phyloP scores from a whole-genome alignment of 257 asterid genomes.

The Parsonsia alboflavescens region DNA sequence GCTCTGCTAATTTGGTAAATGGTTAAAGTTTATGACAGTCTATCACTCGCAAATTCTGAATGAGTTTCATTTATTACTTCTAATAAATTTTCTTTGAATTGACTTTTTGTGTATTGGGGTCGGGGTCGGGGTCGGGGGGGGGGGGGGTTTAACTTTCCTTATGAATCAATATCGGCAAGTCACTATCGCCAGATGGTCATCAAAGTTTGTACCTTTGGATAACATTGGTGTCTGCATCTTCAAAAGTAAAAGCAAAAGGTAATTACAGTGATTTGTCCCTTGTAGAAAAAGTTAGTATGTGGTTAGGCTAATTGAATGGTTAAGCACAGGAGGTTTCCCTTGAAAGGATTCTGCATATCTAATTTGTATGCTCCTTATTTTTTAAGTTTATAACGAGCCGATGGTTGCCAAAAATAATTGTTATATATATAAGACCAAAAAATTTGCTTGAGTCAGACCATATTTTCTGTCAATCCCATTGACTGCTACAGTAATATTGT shows the following conservation, averaged over 20 bases:
- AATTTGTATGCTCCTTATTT: background rate
- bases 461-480: background rate
- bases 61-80: background rate
- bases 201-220: background rate
- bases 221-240: background rate
- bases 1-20: background rate
- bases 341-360: background rate
- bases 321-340: background rate
- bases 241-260: background rate
- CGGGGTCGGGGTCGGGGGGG: too few species aligned
- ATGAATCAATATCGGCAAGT: background rate
- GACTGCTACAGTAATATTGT: too few species aligned
- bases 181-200: background rate
- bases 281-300: background rate
- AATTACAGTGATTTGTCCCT: background rate
- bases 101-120: too few species aligned
- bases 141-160: background rate
- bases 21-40: background rate
- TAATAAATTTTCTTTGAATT: too few species aligned
- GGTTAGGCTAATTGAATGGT: background rate
- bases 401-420: background rate
- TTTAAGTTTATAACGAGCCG: background rate
- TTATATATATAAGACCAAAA: background rate
- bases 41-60: background rate
- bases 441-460: background rate